Percentiles rank a stretch among this genome's conserved stretches.
Conservation (phyloP, 1,139 yeast genomes). For the Debaryomycetaceae sp. region DNA sequence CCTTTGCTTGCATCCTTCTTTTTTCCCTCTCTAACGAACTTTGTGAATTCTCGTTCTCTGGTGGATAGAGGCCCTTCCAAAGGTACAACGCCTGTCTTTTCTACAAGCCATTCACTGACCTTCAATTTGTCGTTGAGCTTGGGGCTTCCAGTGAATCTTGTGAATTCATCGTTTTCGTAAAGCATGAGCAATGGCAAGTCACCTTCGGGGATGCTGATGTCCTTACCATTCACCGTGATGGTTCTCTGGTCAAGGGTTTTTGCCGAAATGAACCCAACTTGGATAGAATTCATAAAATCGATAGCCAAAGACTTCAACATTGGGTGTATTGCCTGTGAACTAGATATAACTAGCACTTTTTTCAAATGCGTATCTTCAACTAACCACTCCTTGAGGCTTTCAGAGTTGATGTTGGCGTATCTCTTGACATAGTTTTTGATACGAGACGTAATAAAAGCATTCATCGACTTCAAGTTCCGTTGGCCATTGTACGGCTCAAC, state of each 20-base stretch:
- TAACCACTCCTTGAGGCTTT: constrained; percentile 26
- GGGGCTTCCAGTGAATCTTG: constrained; percentile 17
- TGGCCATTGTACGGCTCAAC: constrained; percentile 70
- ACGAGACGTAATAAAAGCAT: constrained; percentile 56
- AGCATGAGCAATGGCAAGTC: constrained; percentile 29
- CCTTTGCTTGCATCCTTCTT: neutral
- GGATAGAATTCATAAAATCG: constrained; percentile 51
- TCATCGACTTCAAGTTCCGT: constrained; percentile 56
- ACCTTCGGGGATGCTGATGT: constrained; percentile 19
- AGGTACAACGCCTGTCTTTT: constrained; percentile 25
- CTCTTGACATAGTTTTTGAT: constrained; percentile 71
- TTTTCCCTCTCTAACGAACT: neutral
- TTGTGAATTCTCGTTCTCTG: constrained; percentile 17
- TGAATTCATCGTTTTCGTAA: constrained; percentile 18
- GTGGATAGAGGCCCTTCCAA: constrained; percentile 40
- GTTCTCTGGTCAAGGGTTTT: constrained; percentile 7
- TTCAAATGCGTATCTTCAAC: constrained; percentile 16
- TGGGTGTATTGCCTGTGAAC: constrained; percentile 51
- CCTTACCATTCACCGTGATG: constrained; percentile 17
- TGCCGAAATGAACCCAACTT: constrained; percentile 25
- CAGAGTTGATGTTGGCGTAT: constrained; percentile 27
- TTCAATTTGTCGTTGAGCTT: constrained; percentile 30
- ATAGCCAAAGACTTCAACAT: constrained; percentile 70
- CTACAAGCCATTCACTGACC: constrained; percentile 34
- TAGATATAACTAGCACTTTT: constrained; percentile 45